Base-by-base conservation (phyloP, 352 stramenopile species). In the Pythium guiyangense region DNA sequence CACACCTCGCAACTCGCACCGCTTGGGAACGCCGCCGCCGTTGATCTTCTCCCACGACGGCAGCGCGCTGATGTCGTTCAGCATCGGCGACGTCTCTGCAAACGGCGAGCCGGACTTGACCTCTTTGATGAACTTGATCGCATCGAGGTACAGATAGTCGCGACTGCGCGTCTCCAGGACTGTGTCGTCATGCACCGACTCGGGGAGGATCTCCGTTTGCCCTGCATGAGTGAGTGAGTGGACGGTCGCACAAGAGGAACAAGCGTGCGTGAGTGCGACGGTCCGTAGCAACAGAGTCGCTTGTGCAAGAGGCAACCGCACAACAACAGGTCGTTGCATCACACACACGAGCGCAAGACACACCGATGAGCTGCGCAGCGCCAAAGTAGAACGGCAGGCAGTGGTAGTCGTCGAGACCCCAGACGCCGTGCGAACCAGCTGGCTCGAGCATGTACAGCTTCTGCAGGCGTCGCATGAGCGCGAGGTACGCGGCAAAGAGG, bases 361-460 rank as follows among this genome's bases (percentile, higher is more conserved):
- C 65, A 73, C 78, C 84, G 25, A 92, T 90, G 17, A 99, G 80
- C 67, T 99, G 96, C 54, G 96, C 90, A 25, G 96, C 89, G 48
- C 97, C 97, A 84, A 99, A 98, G 70, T 98, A 97, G 71, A 99
- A 99, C 2, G 94, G 88, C 34, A 99, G 77, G 66, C 97, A 99
- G 62, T 99, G 96, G 73, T 99, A 99, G 77, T 99, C 97, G 67
- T 99, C 97, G 43, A 99, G 80, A 25, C 94, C 96, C 97, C 97
- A 99, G 26, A 99, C 96, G 37, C 97, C 97, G 70, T 99, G 97
- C 22, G 86, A 98, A n/a, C 97, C 97, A 22, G 97, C 97, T 10
- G 97, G 97, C 75, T 99, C 97, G 11, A 99, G 81, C 84, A 97
- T 96, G 75, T 99, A 99, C 42, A 93, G 77, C 70, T 86, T 97